These are phyloP conservation scores for Microbotryum silenes-acaulis DNA, from an alignment of 1,284 basidiomycete species.

Conservation along the genomic window DNA sequence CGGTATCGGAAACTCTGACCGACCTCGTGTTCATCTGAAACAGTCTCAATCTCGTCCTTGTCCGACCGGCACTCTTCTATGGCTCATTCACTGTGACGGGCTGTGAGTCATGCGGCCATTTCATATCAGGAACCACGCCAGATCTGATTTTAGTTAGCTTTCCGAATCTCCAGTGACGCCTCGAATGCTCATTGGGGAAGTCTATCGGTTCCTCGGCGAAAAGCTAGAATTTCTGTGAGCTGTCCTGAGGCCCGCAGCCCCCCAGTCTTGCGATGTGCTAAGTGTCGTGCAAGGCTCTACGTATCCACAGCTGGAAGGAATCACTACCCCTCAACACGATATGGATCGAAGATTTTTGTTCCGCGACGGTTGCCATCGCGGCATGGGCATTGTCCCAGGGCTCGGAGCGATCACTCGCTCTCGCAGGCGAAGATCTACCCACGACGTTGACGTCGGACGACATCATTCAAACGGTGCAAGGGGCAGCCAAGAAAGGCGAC, in stretches of 20 bases:
- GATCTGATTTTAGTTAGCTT: background rate
- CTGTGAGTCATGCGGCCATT: background rate
- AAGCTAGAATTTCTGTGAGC: conserved; percentile 25
- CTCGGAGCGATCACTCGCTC: background rate
- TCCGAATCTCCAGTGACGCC: conserved; percentile 8
- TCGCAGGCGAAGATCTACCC: conserved; percentile 3
- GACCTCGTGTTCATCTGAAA: background rate
- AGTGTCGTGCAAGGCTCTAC: too few species aligned
- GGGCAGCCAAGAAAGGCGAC: conserved; percentile 9
- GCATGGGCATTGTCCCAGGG: conserved; percentile 9
- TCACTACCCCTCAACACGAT: conserved; percentile 19
- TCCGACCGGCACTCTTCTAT: conserved; percentile 20
- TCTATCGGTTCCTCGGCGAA: conserved; percentile 20
- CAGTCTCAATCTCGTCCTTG: conserved; percentile 23
- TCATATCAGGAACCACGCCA: too few species aligned
- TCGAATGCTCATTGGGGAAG: conserved; percentile 16
- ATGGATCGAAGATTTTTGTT: conserved; percentile 13
- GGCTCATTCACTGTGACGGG: conserved; percentile 14
- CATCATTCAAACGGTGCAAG: conserved; percentile 3
- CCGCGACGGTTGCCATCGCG: conserved; percentile 4
- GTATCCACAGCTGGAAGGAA: conserved; percentile 11
- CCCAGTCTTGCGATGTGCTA: too few species aligned
- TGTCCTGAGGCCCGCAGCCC: too few species aligned
- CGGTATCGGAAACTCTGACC: background rate
- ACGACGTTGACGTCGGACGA: conserved; percentile 14